Percentiles rank a stretch among this genome's conserved stretches.
phyloP scores from a whole-genome alignment of 352 stramenopile species.

The Globisporangium ultimum region DNA sequence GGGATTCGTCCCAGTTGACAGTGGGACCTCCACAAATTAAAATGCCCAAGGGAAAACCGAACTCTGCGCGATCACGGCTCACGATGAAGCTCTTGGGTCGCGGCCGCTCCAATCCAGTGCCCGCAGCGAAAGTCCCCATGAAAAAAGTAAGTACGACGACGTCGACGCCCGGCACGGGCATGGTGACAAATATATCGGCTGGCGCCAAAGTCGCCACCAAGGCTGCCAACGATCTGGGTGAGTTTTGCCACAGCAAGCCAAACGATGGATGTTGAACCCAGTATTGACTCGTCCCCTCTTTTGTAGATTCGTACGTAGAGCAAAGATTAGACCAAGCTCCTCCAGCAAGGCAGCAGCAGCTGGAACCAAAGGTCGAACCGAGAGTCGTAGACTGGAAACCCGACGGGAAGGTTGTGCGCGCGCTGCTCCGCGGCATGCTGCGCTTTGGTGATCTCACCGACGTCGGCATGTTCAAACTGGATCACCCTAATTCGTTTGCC shows the following conservation, averaged over 20 bases:
- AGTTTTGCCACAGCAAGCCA: not conserved
- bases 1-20: slow-evolving; percentile 23
- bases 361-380: slow-evolving; percentile 45
- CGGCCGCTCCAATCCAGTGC: slow-evolving; percentile 32
- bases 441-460: slow-evolving; percentile 81
- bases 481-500: slow-evolving; percentile 44
- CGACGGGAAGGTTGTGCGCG: slow-evolving; percentile 68
- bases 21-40: slow-evolving; percentile 21
- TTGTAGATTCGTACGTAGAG: slow-evolving; percentile 21
- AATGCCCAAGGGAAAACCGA: slow-evolving; percentile 58
- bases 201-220: slow-evolving; percentile 41
- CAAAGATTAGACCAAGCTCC: slow-evolving; percentile 20
- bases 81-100: slow-evolving; percentile 75
- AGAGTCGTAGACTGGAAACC: slow-evolving; percentile 35
- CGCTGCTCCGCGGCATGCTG: slow-evolving; percentile 62
- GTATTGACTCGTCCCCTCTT: not conserved
- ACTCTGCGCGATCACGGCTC: slow-evolving; percentile 66
- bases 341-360: slow-evolving; percentile 19
- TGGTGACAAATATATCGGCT: slow-evolving; percentile 60
- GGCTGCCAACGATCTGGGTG: slow-evolving; percentile 21
- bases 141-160: slow-evolving; percentile 39
- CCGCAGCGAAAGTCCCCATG: slow-evolving; percentile 21
- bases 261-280: not conserved
- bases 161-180: slow-evolving; percentile 9
- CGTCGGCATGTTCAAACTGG: slow-evolving; percentile 42